phyloP scores from a whole-genome alignment of 2,329 filamentous ascomycete genomes.

The Cladosporium sp. region DNA sequence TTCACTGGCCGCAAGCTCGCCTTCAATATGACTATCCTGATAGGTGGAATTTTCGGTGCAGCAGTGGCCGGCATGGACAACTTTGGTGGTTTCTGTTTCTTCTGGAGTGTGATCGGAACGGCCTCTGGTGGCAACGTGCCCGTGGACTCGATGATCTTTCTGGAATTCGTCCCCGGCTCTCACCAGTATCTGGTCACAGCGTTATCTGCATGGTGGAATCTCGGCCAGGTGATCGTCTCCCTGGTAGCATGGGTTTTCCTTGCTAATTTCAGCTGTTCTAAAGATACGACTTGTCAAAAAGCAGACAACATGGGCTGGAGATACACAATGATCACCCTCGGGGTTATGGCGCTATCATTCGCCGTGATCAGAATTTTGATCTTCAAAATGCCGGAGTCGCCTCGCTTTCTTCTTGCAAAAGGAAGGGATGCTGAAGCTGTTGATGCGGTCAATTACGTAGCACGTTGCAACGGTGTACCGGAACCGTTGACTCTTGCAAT shows the following conservation, averaged over 20 bases:
- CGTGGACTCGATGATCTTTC: slow-evolving; percentile 72
- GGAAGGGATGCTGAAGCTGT: slow-evolving; percentile 52
- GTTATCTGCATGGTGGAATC: slow-evolving; percentile 76
- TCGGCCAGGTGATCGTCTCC: slow-evolving; percentile 70
- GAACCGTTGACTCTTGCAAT: slow-evolving; percentile 44
- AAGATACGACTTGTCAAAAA: slow-evolving; percentile 36
- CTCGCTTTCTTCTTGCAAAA: slow-evolving; percentile 54
- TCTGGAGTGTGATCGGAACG: slow-evolving; percentile 47
- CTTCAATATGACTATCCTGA: slow-evolving; percentile 72
- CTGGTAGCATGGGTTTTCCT: slow-evolving; percentile 73
- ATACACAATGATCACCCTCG: slow-evolving; percentile 40
- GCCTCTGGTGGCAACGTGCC: slow-evolving; percentile 68
- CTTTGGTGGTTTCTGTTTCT: slow-evolving; percentile 17
- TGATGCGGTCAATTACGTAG: slow-evolving; percentile 48
- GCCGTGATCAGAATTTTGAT: slow-evolving; percentile 53
- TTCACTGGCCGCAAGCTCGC: slow-evolving; percentile 70
- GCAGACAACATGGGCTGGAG: slow-evolving; percentile 43
- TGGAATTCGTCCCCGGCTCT: slow-evolving; percentile 74
- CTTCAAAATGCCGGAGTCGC: slow-evolving; percentile 55
- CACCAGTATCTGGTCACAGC: slow-evolving; percentile 71
- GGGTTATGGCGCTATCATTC: slow-evolving; percentile 37
- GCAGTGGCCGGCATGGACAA: slow-evolving; percentile 17
- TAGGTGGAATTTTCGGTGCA: slow-evolving; percentile 44
- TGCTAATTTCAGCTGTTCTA: slow-evolving; percentile 55
- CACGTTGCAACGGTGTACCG: slow-evolving; percentile 39